A percentile compares a stretch with the other conserved stretches of the same genome.
phyloP scores from a whole-genome alignment of 2,329 filamentous ascomycete species.

The Pseudodiploospora longispora region DNA sequence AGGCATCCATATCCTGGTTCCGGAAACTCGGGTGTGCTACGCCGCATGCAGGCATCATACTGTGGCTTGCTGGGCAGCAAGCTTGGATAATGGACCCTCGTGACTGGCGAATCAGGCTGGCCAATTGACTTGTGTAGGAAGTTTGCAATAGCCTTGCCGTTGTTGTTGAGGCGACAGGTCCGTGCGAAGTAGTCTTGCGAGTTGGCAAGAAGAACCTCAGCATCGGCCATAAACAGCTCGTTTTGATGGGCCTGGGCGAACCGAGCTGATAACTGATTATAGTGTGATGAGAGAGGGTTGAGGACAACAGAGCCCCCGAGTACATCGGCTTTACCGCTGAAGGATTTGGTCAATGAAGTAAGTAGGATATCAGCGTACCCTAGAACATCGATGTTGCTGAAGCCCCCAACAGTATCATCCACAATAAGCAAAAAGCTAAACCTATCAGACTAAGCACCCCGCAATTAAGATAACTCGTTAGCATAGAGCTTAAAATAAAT shows the following conservation, averaged over 20 bases:
- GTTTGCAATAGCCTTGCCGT: constrained; percentile 33
- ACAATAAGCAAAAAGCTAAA: constrained; percentile 36
- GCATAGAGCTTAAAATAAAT: background rate
- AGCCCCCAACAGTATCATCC: constrained; percentile 41
- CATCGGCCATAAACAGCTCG: constrained; percentile 41
- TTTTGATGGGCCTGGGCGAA: constrained; percentile 25
- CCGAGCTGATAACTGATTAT: constrained; percentile 26
- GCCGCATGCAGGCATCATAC: constrained; percentile 29
- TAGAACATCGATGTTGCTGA: constrained; percentile 43
- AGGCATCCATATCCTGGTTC: constrained; percentile 48
- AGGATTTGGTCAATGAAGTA: constrained; percentile 49
- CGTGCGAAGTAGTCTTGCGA: constrained; percentile 35
- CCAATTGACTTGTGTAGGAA: constrained; percentile 25
- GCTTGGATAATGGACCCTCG: constrained; percentile 36
- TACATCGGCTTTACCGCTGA: constrained; percentile 48
- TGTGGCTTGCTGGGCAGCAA: constrained; percentile 23
- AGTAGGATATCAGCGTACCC: constrained; percentile 40
- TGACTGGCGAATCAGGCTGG: constrained; percentile 27
- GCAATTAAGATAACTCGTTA: background rate
- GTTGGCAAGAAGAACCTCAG: constrained; percentile 36
- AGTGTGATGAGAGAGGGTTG: constrained; percentile 36
- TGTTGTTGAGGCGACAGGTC: constrained; percentile 31
- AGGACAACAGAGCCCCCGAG: constrained; percentile 43
- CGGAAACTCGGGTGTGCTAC: constrained; percentile 33
- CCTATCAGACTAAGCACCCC: constrained; percentile 26